Conservation (phyloP, 257 asterid genomes). For the Asclepias syriaca region DNA sequence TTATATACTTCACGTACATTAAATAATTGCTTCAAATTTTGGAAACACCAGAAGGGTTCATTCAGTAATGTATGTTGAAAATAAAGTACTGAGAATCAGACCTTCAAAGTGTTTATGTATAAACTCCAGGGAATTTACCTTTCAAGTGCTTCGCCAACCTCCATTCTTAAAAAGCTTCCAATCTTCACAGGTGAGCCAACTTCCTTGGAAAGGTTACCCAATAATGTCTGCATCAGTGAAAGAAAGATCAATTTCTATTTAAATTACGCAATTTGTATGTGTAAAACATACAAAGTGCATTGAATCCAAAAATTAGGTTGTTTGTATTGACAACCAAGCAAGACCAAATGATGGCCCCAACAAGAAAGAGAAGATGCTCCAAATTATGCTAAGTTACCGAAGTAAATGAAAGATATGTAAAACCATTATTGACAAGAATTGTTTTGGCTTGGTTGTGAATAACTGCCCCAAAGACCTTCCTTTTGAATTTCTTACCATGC, state of each 20-base stretch:
- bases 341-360: not conserved
- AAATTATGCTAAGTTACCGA: not conserved
- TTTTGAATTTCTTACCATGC: too few species aligned
- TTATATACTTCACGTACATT: not conserved
- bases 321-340: not conserved
- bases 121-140: conserved; percentile 39
- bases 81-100: conserved; percentile 7
- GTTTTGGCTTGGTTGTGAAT: not conserved
- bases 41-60: not conserved
- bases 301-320: not conserved
- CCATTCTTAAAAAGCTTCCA: conserved; percentile 69
- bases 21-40: not conserved
- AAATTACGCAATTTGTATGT: not conserved
- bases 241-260: conserved; percentile 14
- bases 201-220: conserved; percentile 69
- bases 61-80: not conserved
- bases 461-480: too few species aligned
- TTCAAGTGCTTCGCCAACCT: conserved; percentile 86
- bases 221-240: conserved; percentile 48
- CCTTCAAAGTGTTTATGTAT: not conserved
- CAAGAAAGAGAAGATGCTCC: not conserved
- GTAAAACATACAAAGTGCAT: not conserved
- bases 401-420: not conserved
- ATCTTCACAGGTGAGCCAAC: conserved; percentile 78
- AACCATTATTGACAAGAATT: not conserved